Evolutionary conservation across 2,329 filamentous ascomycete genomes (phyloP), one percentile per base, ranked within the genome.

Genomic region (Fusarium xyrophilum): DNA sequence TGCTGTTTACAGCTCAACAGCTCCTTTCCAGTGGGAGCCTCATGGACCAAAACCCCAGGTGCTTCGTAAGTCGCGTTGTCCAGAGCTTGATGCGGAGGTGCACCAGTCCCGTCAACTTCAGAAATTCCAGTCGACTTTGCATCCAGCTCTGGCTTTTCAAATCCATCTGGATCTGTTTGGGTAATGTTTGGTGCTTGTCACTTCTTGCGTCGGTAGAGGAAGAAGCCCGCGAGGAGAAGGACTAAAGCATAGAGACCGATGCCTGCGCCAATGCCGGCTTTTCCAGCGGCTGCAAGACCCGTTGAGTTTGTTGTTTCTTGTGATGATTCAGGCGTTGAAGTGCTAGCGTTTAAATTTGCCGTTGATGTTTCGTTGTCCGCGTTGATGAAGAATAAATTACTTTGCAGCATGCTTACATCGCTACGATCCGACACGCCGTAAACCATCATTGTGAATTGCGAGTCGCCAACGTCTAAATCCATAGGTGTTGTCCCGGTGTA

Each of bases 361-460:
- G 12, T 28, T 19, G 42, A 23, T 10, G 36, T 53, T 13, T 32
- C 40, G 19, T 35, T 47, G 7, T 47, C 4, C 2, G 39, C 19
- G 13, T 19, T 21, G 38, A 61, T 61, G 14, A 61, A 61, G 32
- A 61, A 61, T 19, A 61, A 23, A 21, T 8, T 54, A 5, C 59
- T 61, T 2, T 15, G 14, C 36, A 40, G 19, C 15, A 6, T 60
- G 13, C 15, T 38, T 7, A 33, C 10, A 2, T 61, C 38, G 5
- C 60, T 50, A 3, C 56, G 38, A 6, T 61, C 39, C 8, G 56
- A 39, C 2, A 58, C 42, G 4, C 61, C 51, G 15, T 54, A 36
- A 0, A 54, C 32, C 4, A 11, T 38, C 10, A 42, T 35, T 5
- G n/a, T 40, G 13, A 61, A 61, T 7, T 53, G 53, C 7, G 59